These are phyloP conservation scores for Parietichytrium sp. DNA, from an alignment of 108 stramenopile genomes.

Conservation along the genomic window DNA sequence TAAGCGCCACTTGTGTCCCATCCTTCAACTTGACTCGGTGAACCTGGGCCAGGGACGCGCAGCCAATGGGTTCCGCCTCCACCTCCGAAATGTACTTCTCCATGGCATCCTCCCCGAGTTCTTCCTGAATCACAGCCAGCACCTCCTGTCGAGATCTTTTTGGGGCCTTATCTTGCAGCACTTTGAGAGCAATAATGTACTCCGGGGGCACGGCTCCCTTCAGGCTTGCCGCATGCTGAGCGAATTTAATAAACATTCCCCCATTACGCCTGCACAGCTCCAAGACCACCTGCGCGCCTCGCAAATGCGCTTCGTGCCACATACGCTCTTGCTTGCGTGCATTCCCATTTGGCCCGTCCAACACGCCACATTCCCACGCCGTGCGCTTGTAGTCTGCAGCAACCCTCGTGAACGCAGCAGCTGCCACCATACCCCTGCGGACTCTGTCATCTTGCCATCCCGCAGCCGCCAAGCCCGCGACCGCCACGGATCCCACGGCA, in stretches of 20 bases:
- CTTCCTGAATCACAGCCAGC: not conserved
- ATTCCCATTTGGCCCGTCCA: no score
- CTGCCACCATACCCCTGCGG: no score
- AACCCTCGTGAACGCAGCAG: no score
- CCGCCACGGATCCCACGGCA: no score
- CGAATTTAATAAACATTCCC: constrained; percentile 1
- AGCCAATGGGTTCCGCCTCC: not conserved
- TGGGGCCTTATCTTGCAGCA: not conserved
- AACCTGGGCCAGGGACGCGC: constrained; percentile 44
- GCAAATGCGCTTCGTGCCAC: not conserved
- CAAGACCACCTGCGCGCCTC: not conserved
- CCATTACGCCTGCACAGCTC: constrained; percentile 16
- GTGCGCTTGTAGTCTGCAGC: no score
- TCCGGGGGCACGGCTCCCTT: constrained; percentile 3
- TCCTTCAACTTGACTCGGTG: constrained; percentile 28
- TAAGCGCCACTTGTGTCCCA: constrained; percentile 39
- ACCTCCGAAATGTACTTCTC: not conserved
- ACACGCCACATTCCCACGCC: no score
- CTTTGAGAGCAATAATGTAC: not conserved
- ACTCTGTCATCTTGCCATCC: no score
- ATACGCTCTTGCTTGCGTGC: no score
- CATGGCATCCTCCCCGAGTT: not conserved
- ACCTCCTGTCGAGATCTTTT: not conserved
- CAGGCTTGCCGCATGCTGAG: constrained; percentile 1
- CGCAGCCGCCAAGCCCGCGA: no score